These are phyloP conservation scores for Trichaptum fuscoviolaceum DNA, from an alignment of 768 basidiomycete species.

Conservation along the genomic window DNA sequence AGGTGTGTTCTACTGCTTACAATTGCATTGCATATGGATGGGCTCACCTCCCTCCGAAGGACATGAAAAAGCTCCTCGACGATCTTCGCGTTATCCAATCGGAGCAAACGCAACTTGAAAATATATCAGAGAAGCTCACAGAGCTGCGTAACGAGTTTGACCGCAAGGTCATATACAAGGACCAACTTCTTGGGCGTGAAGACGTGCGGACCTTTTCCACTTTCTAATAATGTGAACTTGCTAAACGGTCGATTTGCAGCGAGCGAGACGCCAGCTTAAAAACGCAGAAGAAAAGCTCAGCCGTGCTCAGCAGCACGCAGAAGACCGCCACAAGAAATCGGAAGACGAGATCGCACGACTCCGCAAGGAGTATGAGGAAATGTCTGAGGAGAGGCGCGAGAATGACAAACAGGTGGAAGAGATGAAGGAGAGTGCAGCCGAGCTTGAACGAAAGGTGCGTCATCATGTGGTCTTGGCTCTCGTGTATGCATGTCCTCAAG, in stretches of 20 bases:
- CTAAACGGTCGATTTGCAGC: conserved; percentile 36
- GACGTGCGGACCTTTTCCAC: conserved; percentile 42
- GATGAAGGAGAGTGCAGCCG: conserved; percentile 62
- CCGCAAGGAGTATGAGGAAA: conserved; percentile 73
- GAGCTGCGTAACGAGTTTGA: conserved; percentile 66
- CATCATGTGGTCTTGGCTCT: conserved; percentile 1
- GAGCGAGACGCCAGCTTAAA: conserved; percentile 70
- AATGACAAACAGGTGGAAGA: conserved; percentile 79
- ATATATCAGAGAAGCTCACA: conserved; percentile 59
- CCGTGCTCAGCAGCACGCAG: conserved; percentile 70
- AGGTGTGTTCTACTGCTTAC: conserved; percentile 47
- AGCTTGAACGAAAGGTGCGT: conserved; percentile 59
- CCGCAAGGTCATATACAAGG: conserved; percentile 69
- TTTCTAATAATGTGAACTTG: neutral
- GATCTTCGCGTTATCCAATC: conserved; percentile 72
- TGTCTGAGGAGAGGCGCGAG: conserved; percentile 69
- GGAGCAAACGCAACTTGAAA: conserved; percentile 58
- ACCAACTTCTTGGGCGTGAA: conserved; percentile 58
- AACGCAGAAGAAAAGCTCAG: conserved; percentile 84
- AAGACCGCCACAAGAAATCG: conserved; percentile 72
- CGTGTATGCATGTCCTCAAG: conserved; percentile 5
- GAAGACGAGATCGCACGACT: conserved; percentile 71
- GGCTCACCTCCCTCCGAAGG: conserved; percentile 33
- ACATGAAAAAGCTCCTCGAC: conserved; percentile 65
- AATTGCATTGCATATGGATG: conserved; percentile 1